Conservation (phyloP, 2,329 filamentous ascomycete genomes). For the Curvularia sp. region DNA sequence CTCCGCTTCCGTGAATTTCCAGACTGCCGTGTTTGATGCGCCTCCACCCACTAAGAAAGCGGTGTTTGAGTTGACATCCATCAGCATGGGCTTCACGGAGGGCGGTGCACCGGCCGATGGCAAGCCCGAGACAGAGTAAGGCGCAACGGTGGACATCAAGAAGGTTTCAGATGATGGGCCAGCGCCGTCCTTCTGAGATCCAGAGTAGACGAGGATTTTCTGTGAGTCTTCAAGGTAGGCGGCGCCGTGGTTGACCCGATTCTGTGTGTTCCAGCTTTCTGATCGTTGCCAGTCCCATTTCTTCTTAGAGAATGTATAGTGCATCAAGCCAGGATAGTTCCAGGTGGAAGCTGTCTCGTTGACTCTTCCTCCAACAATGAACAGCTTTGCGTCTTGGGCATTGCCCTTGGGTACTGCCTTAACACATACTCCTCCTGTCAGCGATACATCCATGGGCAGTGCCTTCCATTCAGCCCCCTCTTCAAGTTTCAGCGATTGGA, state of each 20-base stretch:
- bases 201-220: slow-evolving; percentile 81
- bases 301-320: slow-evolving; percentile 64
- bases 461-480: slow-evolving; percentile 75
- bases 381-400: slow-evolving; percentile 68
- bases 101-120: slow-evolving; percentile 61
- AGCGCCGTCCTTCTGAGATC: slow-evolving; percentile 66
- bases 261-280: slow-evolving; percentile 63
- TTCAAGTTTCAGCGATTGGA: slow-evolving; percentile 74
- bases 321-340: slow-evolving; percentile 77
- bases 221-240: slow-evolving; percentile 74
- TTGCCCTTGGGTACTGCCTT: slow-evolving; percentile 68
- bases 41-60: slow-evolving; percentile 78
- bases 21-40: slow-evolving; percentile 70
- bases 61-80: slow-evolving; percentile 74
- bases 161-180: slow-evolving; percentile 76
- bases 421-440: slow-evolving; percentile 80
- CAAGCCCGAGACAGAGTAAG: slow-evolving; percentile 67
- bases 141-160: slow-evolving; percentile 69
- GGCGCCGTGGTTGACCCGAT: slow-evolving; percentile 76
- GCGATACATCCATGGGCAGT: slow-evolving; percentile 69
- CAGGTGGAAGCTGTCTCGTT: slow-evolving; percentile 47
- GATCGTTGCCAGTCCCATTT: slow-evolving; percentile 66
- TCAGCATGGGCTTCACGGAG: slow-evolving; percentile 71
- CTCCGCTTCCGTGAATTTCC: slow-evolving; percentile 69
- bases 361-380: slow-evolving; percentile 75